Conservation (phyloP, 23 red algal genomes). For the Agarophyton chilense region DNA sequence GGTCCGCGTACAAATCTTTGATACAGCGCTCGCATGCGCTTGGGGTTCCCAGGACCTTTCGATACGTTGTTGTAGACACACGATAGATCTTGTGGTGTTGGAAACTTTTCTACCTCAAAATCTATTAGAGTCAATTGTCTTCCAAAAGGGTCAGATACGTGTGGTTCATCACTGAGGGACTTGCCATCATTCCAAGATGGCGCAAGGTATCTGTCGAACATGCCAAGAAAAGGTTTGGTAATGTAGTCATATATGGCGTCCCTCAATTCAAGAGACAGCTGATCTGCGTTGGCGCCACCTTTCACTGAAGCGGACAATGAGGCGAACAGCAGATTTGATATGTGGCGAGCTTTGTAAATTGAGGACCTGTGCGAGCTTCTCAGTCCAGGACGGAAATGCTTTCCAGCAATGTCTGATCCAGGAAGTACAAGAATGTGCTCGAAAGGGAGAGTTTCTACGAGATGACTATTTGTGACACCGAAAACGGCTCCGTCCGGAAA, state of each 20-base stretch:
- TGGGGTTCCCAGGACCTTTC: conserved; percentile 3
- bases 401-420: neutral
- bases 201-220: conserved; percentile 36
- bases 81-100: conserved; percentile 26
- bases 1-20: conserved; percentile 37
- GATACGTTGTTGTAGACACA: neutral
- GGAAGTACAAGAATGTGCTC: conserved; percentile 27
- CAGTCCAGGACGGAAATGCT: neutral
- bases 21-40: conserved; percentile 28
- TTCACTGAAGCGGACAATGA: neutral
- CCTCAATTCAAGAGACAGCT: neutral
- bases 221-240: conserved; percentile 37
- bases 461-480: conserved; percentile 44
- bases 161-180: conserved; percentile 24
- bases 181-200: conserved; percentile 38
- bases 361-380: conserved; percentile 22
- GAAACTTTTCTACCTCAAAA: conserved; percentile 30
- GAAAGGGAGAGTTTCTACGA: conserved; percentile 33
- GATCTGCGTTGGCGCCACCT: neutral
- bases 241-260: conserved; percentile 27
- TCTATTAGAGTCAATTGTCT: conserved; percentile 11
- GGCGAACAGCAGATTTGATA: neutral
- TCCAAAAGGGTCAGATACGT: conserved; percentile 55
- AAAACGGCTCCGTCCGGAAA: conserved; percentile 29
- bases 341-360: conserved; percentile 17